Percentiles rank a stretch among this genome's conserved stretches.
Evolutionary conservation across 1,284 basidiomycete genomes (phyloP).

Genomic region (Stereum hirsutum): DNA sequence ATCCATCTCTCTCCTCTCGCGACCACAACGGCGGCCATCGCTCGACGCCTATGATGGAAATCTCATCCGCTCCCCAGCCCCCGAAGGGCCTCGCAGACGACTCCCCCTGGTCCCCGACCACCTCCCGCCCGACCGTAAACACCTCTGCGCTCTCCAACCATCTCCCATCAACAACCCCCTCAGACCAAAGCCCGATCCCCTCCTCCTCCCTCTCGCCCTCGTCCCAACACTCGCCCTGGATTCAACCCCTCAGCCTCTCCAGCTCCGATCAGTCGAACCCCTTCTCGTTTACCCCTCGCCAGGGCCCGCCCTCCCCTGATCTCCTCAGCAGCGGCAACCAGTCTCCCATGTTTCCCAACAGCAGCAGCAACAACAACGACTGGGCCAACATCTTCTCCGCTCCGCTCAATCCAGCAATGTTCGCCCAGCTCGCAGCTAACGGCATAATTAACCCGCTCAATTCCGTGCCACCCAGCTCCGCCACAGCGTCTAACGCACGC

Average conservation of each 20-base stretch:
- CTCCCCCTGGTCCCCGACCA: constrained; percentile 27
- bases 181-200: constrained; percentile 26
- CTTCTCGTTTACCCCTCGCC: constrained; percentile 8
- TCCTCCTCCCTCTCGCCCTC: constrained; percentile 25
- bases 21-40: neutral
- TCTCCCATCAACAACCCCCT: constrained; percentile 20
- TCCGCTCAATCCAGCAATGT: constrained; percentile 48
- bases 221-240: constrained; percentile 32
- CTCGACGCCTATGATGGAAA: constrained; percentile 8
- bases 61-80: constrained; percentile 8
- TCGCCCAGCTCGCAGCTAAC: constrained; percentile 49
- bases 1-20: neutral
- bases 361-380: constrained; percentile 24
- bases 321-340: constrained; percentile 11
- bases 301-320: constrained; percentile 2
- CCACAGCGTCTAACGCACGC: constrained; percentile 3
- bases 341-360: constrained; percentile 11
- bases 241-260: constrained; percentile 22
- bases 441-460: constrained; percentile 31
- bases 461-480: constrained; percentile 17
- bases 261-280: constrained; percentile 12
- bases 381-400: constrained; percentile 49
- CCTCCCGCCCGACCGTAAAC: constrained; percentile 29
- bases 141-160: constrained; percentile 23
- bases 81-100: constrained; percentile 6